Base-by-base conservation (phyloP, 768 basidiomycete species). In the Suillus luteus region DNA sequence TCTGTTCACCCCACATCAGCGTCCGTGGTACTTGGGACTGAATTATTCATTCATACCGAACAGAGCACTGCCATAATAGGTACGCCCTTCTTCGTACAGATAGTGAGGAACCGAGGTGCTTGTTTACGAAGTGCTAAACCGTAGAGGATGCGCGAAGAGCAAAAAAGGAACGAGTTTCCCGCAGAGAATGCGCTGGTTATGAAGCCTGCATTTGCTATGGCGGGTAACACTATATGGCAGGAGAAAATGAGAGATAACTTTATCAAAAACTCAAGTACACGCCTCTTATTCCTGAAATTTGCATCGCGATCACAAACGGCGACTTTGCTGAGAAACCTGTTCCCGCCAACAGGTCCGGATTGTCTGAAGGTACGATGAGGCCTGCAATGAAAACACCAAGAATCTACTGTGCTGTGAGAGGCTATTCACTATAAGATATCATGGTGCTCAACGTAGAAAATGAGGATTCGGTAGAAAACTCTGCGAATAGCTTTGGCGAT, bases 251-350 rank as follows among this genome's bases (percentile, higher is more conserved):
- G 35, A 52, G 17, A 51, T 55, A 44, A 64, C 59, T 15, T 40
- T 27, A 40, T 43, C 27, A 62, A 69, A 60, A 71, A 24, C 33
- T 41, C 0, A 6, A 33, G 11, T 14, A 35, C 69, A 14, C 46
- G 82, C 82, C 83, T 75, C 82, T 86, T 72, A 92, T 84, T 11
- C 91, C 89, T 0, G 90, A 86, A 46, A 81, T 79, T 44, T 75
- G 82, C 66, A 93, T 86, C 9, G 91, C 92, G 65, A 94, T 89
- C 64, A 94, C 92, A 75, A 90, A 95, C 7, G 93, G 92, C 1
- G 90, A 92, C 60, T 86, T 69, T 0, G 89, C 84, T 14, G 90
- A 90, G 52, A 84, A 91, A 58, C 86, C 85, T 33, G 80, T 38
- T 14, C 59, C 15, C 31, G 1, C 31, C 57, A 88, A 78, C 52